Base-by-base conservation (phyloP, 1,284 basidiomycete genomes). In the Tylopilus sp. region DNA sequence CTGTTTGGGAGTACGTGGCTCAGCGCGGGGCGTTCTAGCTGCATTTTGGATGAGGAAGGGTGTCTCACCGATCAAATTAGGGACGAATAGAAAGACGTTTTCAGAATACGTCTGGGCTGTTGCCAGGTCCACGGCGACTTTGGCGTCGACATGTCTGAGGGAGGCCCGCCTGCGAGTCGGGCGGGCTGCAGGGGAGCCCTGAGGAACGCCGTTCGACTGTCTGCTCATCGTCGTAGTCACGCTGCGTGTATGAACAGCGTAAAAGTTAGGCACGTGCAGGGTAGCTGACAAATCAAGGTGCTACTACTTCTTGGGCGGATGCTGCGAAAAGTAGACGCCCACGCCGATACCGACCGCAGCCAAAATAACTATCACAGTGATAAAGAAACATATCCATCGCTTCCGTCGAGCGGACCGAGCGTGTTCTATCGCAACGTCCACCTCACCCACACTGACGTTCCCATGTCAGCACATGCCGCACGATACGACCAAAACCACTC, bases 11-110 rank as follows among this genome's bases (percentile, higher is more conserved):
- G 33, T 21, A 38, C 33, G 11, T 45, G 19, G 40, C 11, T 60
- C 38, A 53, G 49, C 12, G 19, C 9, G 30, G 21, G 30, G 21
- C 12, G 26, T 23, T 31, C 34, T 40, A 39, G 16, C 5, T 19
- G 30, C 23, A 41, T 13, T 10, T 12, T 28, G 18, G 16, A 33
- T 7, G 38, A 19, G 23, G 6, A n/a, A 25, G 30, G 23, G 1
- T 4, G 2, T 10, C 81, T 59, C 59, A 84, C 89, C 95, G 69
- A 99, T 97, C 64, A 99, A 77, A 71, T 99, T 99, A 47, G 96
- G 95, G 19, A 95, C 82, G 73, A 98, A 99, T 55, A 98, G 81
- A 70, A 93, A 97, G 55, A 97, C 88, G 70, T 96, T 96, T 73
- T 97, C 93, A 33, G 84, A 83, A 60, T 89, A 89, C 3, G 83